Evolutionary conservation across 2,329 filamentous ascomycete species (phyloP).

Genomic region (Pseudocercospora musae): DNA sequence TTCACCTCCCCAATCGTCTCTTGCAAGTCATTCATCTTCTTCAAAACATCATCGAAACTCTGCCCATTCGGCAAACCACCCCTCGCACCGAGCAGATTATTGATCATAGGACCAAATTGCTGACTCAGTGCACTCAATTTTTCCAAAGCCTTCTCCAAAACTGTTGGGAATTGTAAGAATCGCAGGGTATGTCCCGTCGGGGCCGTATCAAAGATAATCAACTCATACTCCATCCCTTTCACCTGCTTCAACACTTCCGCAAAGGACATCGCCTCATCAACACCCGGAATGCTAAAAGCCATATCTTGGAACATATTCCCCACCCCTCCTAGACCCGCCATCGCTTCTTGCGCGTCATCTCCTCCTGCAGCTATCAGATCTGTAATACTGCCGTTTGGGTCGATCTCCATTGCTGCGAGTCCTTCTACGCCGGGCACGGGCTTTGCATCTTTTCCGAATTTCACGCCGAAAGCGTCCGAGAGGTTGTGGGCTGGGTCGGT

Average conservation of each 20-base stretch:
- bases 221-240: slow-evolving; percentile 97
- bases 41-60: slow-evolving; percentile 84
- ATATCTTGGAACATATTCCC: slow-evolving; percentile 98
- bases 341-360: slow-evolving; percentile 66
- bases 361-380: slow-evolving; percentile 81
- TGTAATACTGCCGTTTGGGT: slow-evolving; percentile 96
- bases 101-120: slow-evolving; percentile 94
- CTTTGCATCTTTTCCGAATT: slow-evolving; percentile 97
- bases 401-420: slow-evolving; percentile 97
- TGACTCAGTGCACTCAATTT: slow-evolving; percentile 91
- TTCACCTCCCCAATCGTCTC: slow-evolving; percentile 95
- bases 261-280: slow-evolving; percentile 99
- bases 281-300: slow-evolving; percentile 94
- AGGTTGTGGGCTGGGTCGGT: slow-evolving; percentile 98
- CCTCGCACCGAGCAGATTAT: slow-evolving; percentile 78
- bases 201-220: slow-evolving; percentile 98
- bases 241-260: slow-evolving; percentile 99
- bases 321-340: slow-evolving; percentile 66
- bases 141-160: slow-evolving; percentile 96
- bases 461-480: slow-evolving; percentile 95
- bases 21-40: slow-evolving; percentile 90
- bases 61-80: slow-evolving; percentile 82
- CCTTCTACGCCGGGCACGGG: slow-evolving; percentile 90
- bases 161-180: slow-evolving; percentile 96
- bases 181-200: slow-evolving; percentile 97